Conservation (phyloP, 306 rosid species). For the Ammopiptanthus mongolicus region DNA sequence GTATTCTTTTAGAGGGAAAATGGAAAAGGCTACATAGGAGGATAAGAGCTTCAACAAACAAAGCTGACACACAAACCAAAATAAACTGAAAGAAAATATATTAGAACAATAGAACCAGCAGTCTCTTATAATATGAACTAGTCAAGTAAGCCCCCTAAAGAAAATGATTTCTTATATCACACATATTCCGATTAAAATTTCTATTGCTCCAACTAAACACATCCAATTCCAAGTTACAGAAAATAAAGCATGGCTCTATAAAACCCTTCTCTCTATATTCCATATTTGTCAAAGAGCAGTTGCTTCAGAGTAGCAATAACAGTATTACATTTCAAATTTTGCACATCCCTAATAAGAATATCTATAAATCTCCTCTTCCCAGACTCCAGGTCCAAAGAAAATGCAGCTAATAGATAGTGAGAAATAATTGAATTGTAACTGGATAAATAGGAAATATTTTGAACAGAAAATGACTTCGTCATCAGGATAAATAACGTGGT, state of each 20-base stretch:
- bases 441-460: not conserved
- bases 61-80: not conserved
- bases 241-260: not conserved
- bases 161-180: not conserved
- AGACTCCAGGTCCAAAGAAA: not conserved
- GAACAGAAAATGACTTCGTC: not conserved
- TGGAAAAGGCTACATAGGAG: not conserved
- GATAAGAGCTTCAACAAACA: slow-evolving; percentile 1
- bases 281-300: not conserved
- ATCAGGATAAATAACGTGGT: not conserved
- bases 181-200: not conserved
- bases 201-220: not conserved
- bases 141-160: not conserved
- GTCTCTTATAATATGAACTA: not conserved
- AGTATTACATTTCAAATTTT: not conserved
- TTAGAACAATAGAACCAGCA: not conserved
- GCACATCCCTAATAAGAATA: not conserved
- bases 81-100: slow-evolving; percentile 2
- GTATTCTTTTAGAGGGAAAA: not conserved
- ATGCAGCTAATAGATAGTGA: not conserved
- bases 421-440: not conserved
- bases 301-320: not conserved
- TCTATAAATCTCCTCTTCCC: not conserved
- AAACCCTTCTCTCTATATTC: not conserved
- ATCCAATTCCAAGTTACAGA: not conserved